phyloP scores from a whole-genome alignment of 2,329 filamentous ascomycete genomes.

The Aspergillus candidus region DNA sequence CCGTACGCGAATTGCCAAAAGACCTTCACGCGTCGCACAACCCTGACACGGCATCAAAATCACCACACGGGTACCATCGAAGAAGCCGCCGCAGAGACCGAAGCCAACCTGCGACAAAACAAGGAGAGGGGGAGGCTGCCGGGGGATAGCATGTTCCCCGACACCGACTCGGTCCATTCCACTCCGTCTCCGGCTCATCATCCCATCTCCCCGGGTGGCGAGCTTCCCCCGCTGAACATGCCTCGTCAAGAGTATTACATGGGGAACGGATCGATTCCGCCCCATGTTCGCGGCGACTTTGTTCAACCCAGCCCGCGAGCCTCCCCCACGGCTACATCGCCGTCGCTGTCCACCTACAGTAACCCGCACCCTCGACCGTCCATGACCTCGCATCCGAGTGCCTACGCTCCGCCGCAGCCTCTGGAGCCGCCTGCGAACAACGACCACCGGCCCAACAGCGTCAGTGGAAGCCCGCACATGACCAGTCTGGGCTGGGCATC shows the following conservation, averaged over 20 bases:
- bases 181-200: slow-evolving; percentile 81
- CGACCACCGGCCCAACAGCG: slow-evolving; percentile 68
- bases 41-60: slow-evolving; percentile 90
- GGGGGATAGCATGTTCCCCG: slow-evolving; percentile 39
- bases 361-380: slow-evolving; percentile 47
- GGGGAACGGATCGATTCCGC: slow-evolving; percentile 70
- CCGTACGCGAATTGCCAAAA: slow-evolving; percentile 97
- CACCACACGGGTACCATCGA: slow-evolving; percentile 93
- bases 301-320: slow-evolving; percentile 63
- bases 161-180: slow-evolving; percentile 44
- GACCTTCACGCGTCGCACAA: slow-evolving; percentile 93
- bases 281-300: slow-evolving; percentile 72
- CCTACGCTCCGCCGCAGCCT: slow-evolving; percentile 76
- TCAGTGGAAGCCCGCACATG: slow-evolving; percentile 83
- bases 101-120: slow-evolving; percentile 66
- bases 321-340: slow-evolving; percentile 58
- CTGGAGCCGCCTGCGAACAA: slow-evolving; percentile 75
- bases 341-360: slow-evolving; percentile 56
- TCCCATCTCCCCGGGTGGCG: slow-evolving; percentile 69
- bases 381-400: slow-evolving; percentile 77
- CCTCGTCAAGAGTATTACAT: slow-evolving; percentile 74
- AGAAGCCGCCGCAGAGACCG: slow-evolving; percentile 83
- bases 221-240: slow-evolving; percentile 65
- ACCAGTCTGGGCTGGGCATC: slow-evolving; percentile 77
- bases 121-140: slow-evolving; percentile 33